These are phyloP conservation scores for Lentinula sp. DNA, from an alignment of 768 basidiomycete species.

Conservation along the genomic window DNA sequence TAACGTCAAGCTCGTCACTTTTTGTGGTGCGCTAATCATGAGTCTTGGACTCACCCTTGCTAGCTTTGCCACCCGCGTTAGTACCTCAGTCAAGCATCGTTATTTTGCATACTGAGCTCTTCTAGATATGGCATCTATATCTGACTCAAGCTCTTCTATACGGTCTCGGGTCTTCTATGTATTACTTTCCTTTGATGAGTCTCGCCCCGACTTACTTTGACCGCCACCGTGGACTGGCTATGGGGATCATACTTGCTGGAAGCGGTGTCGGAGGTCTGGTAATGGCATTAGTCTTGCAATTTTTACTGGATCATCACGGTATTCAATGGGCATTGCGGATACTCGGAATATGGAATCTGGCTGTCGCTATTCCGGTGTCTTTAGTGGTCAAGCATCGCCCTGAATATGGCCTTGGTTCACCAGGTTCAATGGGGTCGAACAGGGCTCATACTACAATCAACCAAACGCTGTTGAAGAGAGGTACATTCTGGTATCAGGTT, in stretches of 20 bases:
- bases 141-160: conserved; percentile 35
- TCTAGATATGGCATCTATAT: conserved; percentile 37
- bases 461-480: conserved; percentile 28
- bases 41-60: conserved; percentile 34
- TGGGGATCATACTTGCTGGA: conserved; percentile 36
- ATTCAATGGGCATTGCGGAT: conserved; percentile 29
- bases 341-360: conserved; percentile 35
- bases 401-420: neutral
- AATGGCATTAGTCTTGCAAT: conserved; percentile 31
- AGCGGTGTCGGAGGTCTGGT: conserved; percentile 38
- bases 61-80: conserved; percentile 29
- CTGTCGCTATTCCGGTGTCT: conserved; percentile 28
- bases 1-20: conserved; percentile 26
- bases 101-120: neutral
- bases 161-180: conserved; percentile 35
- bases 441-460: conserved; percentile 22
- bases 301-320: conserved; percentile 27
- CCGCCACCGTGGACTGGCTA: conserved; percentile 37
- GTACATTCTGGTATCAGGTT: conserved; percentile 37
- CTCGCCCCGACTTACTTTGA: conserved; percentile 37
- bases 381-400: conserved; percentile 22
- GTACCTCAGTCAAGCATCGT: conserved; percentile 1
- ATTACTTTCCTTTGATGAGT: conserved; percentile 38
- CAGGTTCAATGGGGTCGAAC: conserved; percentile 9
- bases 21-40: conserved; percentile 31